A percentile compares a stretch with the other conserved stretches of the same genome.
phyloP scores from a whole-genome alignment of 2,329 filamentous ascomycete species.

The Colletotrichum neosansevieriae region DNA sequence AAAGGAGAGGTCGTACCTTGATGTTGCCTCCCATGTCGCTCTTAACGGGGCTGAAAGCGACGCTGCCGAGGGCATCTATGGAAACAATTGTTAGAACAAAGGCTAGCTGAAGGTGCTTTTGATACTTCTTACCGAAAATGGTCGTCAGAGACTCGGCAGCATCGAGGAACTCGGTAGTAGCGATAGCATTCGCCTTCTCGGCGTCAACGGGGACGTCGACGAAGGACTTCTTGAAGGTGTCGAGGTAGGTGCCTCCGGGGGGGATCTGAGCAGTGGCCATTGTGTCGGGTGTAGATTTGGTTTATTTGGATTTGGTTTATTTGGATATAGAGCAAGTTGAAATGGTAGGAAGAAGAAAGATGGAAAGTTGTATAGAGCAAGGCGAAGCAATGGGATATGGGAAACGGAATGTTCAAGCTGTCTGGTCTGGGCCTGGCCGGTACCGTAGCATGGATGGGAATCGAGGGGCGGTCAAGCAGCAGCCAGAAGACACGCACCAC shows the following conservation, averaged over 20 bases:
- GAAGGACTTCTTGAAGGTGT: slow-evolving; percentile 87
- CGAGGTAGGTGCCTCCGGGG: slow-evolving; percentile 82
- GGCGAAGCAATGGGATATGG: background rate
- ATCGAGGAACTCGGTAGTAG: slow-evolving; percentile 89
- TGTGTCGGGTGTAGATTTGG: slow-evolving; percentile 44
- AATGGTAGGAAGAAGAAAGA: slow-evolving; percentile 6
- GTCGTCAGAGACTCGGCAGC: slow-evolving; percentile 88
- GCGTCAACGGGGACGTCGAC: slow-evolving; percentile 82
- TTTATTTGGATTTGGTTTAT: slow-evolving; percentile 23
- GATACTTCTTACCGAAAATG: slow-evolving; percentile 77
- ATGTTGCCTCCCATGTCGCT: slow-evolving; percentile 91
- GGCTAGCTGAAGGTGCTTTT: background rate
- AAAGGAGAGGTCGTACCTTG: slow-evolving; percentile 69
- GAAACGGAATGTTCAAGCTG: slow-evolving; percentile 23
- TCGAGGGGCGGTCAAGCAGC: slow-evolving; percentile 40
- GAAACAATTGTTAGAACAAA: slow-evolving; percentile 11
- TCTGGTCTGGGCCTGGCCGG: slow-evolving; percentile 7
- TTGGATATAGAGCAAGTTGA: background rate
- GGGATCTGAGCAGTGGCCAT: slow-evolving; percentile 69
- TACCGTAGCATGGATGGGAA: background rate
- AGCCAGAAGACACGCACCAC: slow-evolving; percentile 25
- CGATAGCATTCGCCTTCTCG: slow-evolving; percentile 80
- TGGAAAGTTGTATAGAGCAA: slow-evolving; percentile 7
- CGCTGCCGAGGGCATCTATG: slow-evolving; percentile 72
- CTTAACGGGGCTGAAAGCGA: slow-evolving; percentile 92